A percentile compares a stretch with the other conserved stretches of the same genome.
Evolutionary conservation across 176 grass and related monocot species (phyloP).

Genomic region (sorghum (Sorghum bicolor)): Sorghum_bicolor_NCBIv3 NC_012872.2:73567001-73567500

Average conservation of each 20-base stretch:
- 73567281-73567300: background rate
- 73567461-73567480: background rate
- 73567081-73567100: background rate
- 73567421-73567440: background rate
- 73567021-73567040: background rate
- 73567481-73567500: background rate
- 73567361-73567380: background rate
- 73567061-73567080: background rate
- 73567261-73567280: background rate
- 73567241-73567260: background rate
- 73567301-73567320: background rate
- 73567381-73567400: background rate
- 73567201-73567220: background rate
- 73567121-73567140: background rate
- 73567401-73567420: background rate
- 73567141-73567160: background rate
- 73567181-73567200: background rate
- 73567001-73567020: background rate
- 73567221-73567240: background rate
- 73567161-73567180: background rate
- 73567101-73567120: background rate
- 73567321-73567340: background rate
- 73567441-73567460: background rate
- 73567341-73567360: background rate
- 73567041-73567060: background rate